These are phyloP conservation scores for Fusarium sp. DNA, from an alignment of 2,329 filamentous ascomycete genomes.

Conservation along the genomic window DNA sequence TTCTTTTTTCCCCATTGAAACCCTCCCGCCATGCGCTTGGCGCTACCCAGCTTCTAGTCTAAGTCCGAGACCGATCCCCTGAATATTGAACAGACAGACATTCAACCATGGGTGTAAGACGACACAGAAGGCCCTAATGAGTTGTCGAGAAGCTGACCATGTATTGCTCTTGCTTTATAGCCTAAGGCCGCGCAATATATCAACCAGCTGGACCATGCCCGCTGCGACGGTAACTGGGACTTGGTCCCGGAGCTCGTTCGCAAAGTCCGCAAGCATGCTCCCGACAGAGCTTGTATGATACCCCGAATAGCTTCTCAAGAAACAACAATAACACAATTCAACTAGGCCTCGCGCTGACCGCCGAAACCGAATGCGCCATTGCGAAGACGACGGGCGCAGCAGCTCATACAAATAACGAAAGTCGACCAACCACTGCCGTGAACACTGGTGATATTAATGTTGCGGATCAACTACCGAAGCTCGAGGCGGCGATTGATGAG, in stretches of 20 bases:
- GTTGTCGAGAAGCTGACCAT: constrained; percentile 37
- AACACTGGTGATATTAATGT: constrained; percentile 60
- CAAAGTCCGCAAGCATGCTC: constrained; percentile 95
- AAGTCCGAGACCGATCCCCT: constrained; percentile 43
- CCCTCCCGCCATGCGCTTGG: constrained; percentile 43
- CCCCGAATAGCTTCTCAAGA: constrained; percentile 5
- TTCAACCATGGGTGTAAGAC: constrained; percentile 54
- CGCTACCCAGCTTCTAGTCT: constrained; percentile 41
- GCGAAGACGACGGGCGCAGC: constrained; percentile 62
- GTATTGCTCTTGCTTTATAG: constrained; percentile 49
- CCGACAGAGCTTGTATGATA: constrained; percentile 81
- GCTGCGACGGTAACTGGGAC: constrained; percentile 89
- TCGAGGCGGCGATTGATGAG: constrained; percentile 68
- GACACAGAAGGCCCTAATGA: constrained; percentile 18
- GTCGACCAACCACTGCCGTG: constrained; percentile 57
- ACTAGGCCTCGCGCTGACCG: constrained; percentile 75
- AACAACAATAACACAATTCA: constrained; percentile 22
- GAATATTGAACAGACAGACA: constrained; percentile 49
- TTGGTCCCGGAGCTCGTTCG: constrained; percentile 88
- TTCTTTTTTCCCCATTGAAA: constrained; percentile 1
- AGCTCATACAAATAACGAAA: constrained; percentile 33
- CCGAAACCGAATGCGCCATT: constrained; percentile 75
- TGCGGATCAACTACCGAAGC: constrained; percentile 60
- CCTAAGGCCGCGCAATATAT: constrained; percentile 87
- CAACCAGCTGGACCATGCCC: constrained; percentile 82